These are phyloP conservation scores for Aspergillus haitiensis DNA, from an alignment of 495 filamentous ascomycete species.

Conservation along the genomic window DNA sequence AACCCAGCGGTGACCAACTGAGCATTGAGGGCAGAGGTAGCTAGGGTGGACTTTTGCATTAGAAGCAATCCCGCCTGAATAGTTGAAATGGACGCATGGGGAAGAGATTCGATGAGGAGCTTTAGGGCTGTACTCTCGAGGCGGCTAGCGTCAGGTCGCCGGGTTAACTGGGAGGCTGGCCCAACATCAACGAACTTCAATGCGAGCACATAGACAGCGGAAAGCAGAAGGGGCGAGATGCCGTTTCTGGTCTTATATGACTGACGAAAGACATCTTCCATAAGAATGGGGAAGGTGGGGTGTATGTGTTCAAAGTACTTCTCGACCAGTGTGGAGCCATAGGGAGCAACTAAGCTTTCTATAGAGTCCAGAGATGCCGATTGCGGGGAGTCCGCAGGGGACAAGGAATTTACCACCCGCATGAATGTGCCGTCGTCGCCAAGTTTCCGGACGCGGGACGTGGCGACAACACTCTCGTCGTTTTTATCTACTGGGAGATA, in stretches of 20 bases:
- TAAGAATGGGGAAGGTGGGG: slow-evolving; percentile 85
- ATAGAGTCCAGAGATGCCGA: slow-evolving; percentile 72
- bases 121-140: slow-evolving; percentile 76
- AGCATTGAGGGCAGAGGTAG: slow-evolving; percentile 82
- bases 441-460: slow-evolving; percentile 66
- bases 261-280: slow-evolving; percentile 83
- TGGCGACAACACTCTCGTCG: slow-evolving; percentile 40
- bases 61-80: slow-evolving; percentile 89
- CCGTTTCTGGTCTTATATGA: slow-evolving; percentile 76
- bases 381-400: slow-evolving; percentile 40
- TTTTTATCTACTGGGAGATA: slow-evolving; percentile 45
- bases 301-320: slow-evolving; percentile 88
- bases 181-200: slow-evolving; percentile 87
- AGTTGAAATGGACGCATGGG: slow-evolving; percentile 85
- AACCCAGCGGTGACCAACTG: slow-evolving; percentile 63
- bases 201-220: slow-evolving; percentile 86
- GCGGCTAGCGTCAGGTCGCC: slow-evolving; percentile 69
- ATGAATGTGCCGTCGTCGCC: slow-evolving; percentile 84
- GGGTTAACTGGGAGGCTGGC: slow-evolving; percentile 59
- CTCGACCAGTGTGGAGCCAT: slow-evolving; percentile 78
- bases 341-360: slow-evolving; percentile 77
- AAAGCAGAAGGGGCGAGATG: slow-evolving; percentile 80
- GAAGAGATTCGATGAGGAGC: slow-evolving; percentile 73
- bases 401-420: slow-evolving; percentile 44
- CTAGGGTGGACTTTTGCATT: slow-evolving; percentile 82